phyloP scores from a whole-genome alignment of 495 filamentous ascomycete species.

The Melanomma pulvis-pyrius region DNA sequence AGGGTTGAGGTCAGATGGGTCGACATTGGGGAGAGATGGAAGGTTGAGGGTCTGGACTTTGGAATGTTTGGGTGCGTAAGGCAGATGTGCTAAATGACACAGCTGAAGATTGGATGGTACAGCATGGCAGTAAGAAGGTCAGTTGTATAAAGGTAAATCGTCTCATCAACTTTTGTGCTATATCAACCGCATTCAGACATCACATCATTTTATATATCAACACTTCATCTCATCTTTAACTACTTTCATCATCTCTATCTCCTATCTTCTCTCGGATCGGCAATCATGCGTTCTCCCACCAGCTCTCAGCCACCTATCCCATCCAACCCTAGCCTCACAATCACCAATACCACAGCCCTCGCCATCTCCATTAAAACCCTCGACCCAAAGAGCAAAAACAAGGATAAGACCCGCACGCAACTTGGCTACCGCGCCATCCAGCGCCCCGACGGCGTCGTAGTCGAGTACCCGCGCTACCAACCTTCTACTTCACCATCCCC shows the following conservation, averaged over 20 bases:
- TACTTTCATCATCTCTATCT: not conserved
- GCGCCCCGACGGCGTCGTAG: conserved; percentile 6
- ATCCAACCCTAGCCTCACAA: not conserved
- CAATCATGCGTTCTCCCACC: conserved; percentile 4
- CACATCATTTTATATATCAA: not conserved
- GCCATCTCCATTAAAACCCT: not conserved
- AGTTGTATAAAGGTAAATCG: conserved; percentile 5
- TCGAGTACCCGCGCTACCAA: conserved; percentile 3
- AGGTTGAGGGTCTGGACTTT: conserved; percentile 9
- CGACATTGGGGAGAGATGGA: not conserved
- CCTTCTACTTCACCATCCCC: not conserved
- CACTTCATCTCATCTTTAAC: not conserved
- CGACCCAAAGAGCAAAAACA: not conserved
- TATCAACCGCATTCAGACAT: not conserved
- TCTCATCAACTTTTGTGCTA: not conserved
- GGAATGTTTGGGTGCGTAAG: not conserved
- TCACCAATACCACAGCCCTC: not conserved
- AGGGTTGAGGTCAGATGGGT: conserved; percentile 8
- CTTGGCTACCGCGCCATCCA: not conserved
- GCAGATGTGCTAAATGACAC: not conserved
- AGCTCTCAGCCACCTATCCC: not conserved
- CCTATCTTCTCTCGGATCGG: not conserved
- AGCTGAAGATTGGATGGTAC: not conserved
- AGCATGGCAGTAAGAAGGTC: not conserved
- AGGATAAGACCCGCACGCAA: not conserved